Evolutionary conservation across 176 grass and related monocot species (phyloP), one percentile per base, ranked within the genome.

Genomic region (Pontederia crassipes): DNA sequence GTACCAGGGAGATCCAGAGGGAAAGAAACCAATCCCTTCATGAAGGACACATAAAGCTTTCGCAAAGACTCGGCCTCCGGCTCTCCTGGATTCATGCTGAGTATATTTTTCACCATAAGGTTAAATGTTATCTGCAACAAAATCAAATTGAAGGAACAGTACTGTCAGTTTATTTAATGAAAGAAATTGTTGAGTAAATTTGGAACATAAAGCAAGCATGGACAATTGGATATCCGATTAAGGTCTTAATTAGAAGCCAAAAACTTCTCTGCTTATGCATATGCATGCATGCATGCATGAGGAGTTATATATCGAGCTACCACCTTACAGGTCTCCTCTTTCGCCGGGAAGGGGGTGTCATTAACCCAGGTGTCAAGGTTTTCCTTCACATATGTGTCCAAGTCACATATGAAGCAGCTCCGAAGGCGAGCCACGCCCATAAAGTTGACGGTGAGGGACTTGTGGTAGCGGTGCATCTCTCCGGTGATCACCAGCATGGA

Each of bases 1-100:
- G 74, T 69, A 18, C 45, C 52, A 48, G 74, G 74, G 6, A 77
- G 18, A 61, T 69, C 61, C 11, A 77, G 14, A 13, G 74, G 74
- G 28, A 77, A 3, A 2, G 55, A 27, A 32, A 35, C 8, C 45
- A 68, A n/a, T 29, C 74, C 74, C 14, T 46, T 45, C 28, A 61
- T 55, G 59, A 69, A 20, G 13, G 54, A 40, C 29, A 62, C 61
- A 49, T 61, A 59, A 18, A 56, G 64, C 59, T 57, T 68, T 27
- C 74, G 55, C 15, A 77, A 46, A 5, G 61, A 11, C 55, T 77
- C 74, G 1, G 40, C 12, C 57, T 77, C 55, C 15, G 64, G 54
- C 49, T 77, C 64, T 12, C 60, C 74, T 0, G 55, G 45, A 10
- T 4, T 62, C 48, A 77, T 52, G 27, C 74, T 59, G 3, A 69